A percentile compares a stretch with the other conserved stretches of the same genome.
Conservation (phyloP, 2,329 filamentous ascomycete genomes). For the Sporothrix brunneoviolacea region DNA sequence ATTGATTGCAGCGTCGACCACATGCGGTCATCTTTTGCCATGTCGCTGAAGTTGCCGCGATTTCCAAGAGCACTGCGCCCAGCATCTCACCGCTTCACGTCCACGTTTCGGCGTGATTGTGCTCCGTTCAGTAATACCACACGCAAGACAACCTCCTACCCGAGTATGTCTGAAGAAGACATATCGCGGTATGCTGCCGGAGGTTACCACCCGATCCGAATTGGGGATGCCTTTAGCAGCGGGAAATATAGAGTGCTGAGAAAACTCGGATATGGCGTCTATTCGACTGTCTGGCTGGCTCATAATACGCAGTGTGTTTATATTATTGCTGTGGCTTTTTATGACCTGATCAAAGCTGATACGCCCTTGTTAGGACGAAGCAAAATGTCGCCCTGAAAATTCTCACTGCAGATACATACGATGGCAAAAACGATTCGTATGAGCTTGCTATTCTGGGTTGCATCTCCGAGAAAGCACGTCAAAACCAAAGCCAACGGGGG, state of each 20-base stretch:
- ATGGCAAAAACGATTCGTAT: not conserved
- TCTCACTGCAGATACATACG: conserved; percentile 4
- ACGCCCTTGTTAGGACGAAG: not conserved
- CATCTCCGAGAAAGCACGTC: not conserved
- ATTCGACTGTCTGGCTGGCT: conserved; percentile 11
- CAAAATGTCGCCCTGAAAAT: conserved; percentile 10
- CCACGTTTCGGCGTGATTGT: too few relatives aligned
- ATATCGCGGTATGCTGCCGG: not conserved
- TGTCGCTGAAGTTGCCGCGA: too few relatives aligned
- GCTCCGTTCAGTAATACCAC: too few relatives aligned
- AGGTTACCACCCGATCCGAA: conserved; percentile 8
- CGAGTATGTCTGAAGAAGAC: too few relatives aligned
- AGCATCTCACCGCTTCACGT: too few relatives aligned
- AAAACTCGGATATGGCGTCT: conserved; percentile 5
- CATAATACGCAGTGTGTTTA: not conserved
- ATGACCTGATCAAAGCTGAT: too few relatives aligned
- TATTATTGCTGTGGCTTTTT: too few relatives aligned
- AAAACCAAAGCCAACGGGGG: not conserved
- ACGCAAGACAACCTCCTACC: too few relatives aligned
- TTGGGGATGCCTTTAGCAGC: conserved; percentile 3
- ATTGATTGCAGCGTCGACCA: too few relatives aligned
- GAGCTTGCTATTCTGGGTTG: not conserved
- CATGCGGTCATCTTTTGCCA: too few relatives aligned
- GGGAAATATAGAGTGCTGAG: conserved; percentile 4
- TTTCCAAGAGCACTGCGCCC: too few relatives aligned